A percentile compares a stretch with the other conserved stretches of the same genome.
These are phyloP conservation scores for Triticum timopheevii DNA, from an alignment of 176 grass and related monocot species.

Conservation along the genomic window DNA sequence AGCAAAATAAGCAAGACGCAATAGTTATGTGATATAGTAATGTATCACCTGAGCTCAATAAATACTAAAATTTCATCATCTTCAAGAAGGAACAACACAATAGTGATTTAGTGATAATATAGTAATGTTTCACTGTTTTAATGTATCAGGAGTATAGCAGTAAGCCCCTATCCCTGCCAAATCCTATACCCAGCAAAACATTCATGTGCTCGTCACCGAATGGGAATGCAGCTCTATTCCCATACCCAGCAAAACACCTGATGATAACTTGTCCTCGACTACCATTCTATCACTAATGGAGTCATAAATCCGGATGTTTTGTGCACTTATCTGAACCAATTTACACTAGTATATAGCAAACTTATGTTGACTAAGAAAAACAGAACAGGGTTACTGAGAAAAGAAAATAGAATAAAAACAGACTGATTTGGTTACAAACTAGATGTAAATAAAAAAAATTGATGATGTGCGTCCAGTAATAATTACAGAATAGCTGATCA, in stretches of 20 bases:
- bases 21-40: constrained; percentile 19
- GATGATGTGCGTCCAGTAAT: not conserved
- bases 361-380: too few species aligned
- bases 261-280: not conserved
- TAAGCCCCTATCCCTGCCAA: not conserved
- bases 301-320: not conserved
- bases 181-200: not conserved
- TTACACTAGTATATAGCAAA: not conserved
- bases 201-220: not conserved
- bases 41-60: constrained; percentile 12
- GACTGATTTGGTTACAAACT: not conserved
- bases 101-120: not conserved
- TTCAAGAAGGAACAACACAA: constrained; percentile 12
- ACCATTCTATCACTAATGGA: constrained; percentile 31
- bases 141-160: not conserved
- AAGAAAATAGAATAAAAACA: not conserved
- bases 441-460: not conserved
- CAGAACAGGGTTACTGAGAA: not conserved
- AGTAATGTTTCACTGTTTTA: not conserved
- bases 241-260: not conserved
- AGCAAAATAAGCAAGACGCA: not conserved
- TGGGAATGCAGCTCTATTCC: not conserved
- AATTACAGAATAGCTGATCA: not conserved
- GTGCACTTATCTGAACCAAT: constrained; percentile 3
- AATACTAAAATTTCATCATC: not conserved